Evolutionary conservation across 805 yeast genomes (phyloP).

Genomic region (Lachancea meyersii): DNA sequence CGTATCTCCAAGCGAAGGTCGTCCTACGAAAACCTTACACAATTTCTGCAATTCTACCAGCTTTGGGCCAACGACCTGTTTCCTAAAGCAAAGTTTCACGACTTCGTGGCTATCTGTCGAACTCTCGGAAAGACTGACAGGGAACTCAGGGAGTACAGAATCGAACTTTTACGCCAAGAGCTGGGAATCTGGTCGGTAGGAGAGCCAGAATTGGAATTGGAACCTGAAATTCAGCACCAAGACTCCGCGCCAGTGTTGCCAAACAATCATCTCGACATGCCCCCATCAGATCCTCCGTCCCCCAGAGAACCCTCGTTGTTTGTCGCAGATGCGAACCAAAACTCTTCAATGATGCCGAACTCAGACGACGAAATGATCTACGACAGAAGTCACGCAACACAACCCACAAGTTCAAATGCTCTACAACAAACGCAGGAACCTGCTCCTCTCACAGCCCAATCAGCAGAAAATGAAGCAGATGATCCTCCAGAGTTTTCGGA

Average conservation of each 20-base stretch:
- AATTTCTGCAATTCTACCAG: constrained; percentile 52
- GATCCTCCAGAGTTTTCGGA: neutral
- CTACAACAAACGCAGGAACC: neutral
- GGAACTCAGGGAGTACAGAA: constrained; percentile 39
- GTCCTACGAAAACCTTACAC: constrained; percentile 25
- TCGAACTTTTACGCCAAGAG: constrained; percentile 37
- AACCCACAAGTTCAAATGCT: too few relatives aligned
- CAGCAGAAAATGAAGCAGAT: neutral
- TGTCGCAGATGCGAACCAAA: neutral
- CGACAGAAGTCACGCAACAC: too few relatives aligned
- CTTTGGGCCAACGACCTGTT: constrained; percentile 70
- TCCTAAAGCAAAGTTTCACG: constrained; percentile 74
- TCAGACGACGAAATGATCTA: constrained; percentile 5
- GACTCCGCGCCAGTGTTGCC: neutral
- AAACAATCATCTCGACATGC: neutral
- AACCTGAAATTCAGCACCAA: constrained; percentile 1
- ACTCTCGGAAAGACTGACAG: constrained; percentile 42
- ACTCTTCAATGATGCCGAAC: neutral
- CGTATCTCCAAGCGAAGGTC: constrained; percentile 30
- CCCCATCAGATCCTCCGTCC: constrained; percentile 1
- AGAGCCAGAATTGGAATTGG: constrained; percentile 3
- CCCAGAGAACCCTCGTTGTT: neutral
- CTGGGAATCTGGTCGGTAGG: constrained; percentile 14
- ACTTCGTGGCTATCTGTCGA: constrained; percentile 52
- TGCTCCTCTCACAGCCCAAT: too few relatives aligned